Conservation (phyloP, 768 basidiomycete genomes). For the Suillus hirtellus region DNA sequence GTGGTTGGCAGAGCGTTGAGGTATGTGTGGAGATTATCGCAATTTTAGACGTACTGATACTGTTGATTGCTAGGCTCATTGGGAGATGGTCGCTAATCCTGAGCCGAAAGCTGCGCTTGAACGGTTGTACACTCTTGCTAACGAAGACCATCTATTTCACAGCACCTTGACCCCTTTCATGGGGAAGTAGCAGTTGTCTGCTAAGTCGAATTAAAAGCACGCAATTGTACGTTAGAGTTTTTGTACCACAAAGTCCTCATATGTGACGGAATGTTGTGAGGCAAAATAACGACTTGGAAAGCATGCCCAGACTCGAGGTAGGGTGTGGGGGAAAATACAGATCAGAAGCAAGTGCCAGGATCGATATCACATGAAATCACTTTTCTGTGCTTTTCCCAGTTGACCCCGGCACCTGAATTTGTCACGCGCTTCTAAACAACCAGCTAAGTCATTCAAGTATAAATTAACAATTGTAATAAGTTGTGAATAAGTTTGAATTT, state of each 20-base stretch:
- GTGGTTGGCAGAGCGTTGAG: slow-evolving; percentile 28
- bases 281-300: not conserved
- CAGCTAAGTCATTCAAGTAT: no score
- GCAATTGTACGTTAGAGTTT: not conserved
- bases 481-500: no score
- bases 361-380: no score
- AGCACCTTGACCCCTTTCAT: slow-evolving; percentile 14
- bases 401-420: no score
- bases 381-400: no score
- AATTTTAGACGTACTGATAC: not conserved
- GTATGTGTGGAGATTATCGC: slow-evolving; percentile 14
- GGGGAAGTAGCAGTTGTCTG: not conserved
- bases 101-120: slow-evolving; percentile 13
- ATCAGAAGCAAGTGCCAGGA: no score
- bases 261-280: no score
- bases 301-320: no score
- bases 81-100: slow-evolving; percentile 10
- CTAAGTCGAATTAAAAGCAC: not conserved
- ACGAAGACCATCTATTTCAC: slow-evolving; percentile 19
- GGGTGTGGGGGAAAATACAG: no score
- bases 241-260: not conserved
- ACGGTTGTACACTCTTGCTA: slow-evolving; percentile 18
- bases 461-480: no score
- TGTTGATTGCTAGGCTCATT: slow-evolving; percentile 18
- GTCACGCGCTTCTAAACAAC: no score